Conservation (phyloP, 129 eudicot species). For the Flaveria trinervia region DNA sequence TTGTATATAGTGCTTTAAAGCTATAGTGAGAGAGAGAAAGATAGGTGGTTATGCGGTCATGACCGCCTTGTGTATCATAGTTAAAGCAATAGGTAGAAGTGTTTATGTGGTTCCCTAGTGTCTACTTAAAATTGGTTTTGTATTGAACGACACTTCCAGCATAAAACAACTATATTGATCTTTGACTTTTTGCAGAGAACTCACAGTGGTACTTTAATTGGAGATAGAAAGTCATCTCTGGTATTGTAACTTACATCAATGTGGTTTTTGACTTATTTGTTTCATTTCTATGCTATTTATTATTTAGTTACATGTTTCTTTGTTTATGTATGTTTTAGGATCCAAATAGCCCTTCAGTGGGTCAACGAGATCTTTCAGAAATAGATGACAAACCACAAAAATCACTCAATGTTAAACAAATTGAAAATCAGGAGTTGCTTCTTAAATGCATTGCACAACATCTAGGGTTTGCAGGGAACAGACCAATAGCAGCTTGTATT, state of each 20-base stretch:
- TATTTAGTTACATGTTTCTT: slow-evolving; percentile 9
- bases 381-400: slow-evolving; percentile 88
- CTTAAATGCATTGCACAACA: slow-evolving; percentile 73
- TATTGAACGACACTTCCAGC: not conserved
- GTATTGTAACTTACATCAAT: slow-evolving; percentile 34
- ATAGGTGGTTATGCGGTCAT: not conserved
- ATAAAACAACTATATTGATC: slow-evolving; percentile 18
- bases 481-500: slow-evolving; percentile 88
- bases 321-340: slow-evolving; percentile 48
- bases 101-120: not conserved
- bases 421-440: slow-evolving; percentile 85
- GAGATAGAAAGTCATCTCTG: slow-evolving; percentile 58
- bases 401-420: slow-evolving; percentile 94
- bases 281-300: slow-evolving; percentile 10
- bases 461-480: slow-evolving; percentile 76
- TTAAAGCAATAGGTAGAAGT: not conserved
- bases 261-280: slow-evolving; percentile 3
- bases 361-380: slow-evolving; percentile 54
- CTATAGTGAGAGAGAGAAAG: not conserved
- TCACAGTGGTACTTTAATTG: slow-evolving; percentile 62
- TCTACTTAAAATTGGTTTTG: not conserved
- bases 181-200: slow-evolving; percentile 61
- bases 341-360: slow-evolving; percentile 66
- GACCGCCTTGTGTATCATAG: not conserved
- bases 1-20: not conserved